Evolutionary conservation across 148 eudicot genomes (phyloP), one percentile per base, ranked within the genome.

Genomic region (Persicaria maculosa): DNA sequence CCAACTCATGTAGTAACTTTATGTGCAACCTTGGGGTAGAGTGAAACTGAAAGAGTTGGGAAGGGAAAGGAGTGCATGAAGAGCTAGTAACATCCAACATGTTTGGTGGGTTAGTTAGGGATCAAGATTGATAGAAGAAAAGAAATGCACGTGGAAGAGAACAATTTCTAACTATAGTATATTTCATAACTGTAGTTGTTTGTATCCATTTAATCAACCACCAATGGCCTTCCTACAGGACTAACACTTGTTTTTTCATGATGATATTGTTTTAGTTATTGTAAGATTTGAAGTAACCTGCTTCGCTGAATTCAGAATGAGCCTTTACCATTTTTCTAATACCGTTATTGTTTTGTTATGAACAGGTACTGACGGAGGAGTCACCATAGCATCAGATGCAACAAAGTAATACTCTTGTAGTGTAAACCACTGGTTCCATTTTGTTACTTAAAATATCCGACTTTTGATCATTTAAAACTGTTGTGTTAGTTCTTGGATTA

Each of bases 331-430:
- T 65, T 65, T 65, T 65, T 43, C 19, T 65, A 65, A 65, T 12
- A 17, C 20, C 14, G 17, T 65, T 36, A 40, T 65, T 65, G 19
- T 65, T 65, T 65, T 65, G 31, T 16, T 74, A 70, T 57, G 76
- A 85, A 77, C 71, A 95, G 97, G 96, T 81, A 86, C 83, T 57
- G 84, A 82, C 77, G 89, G 83, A 81, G 75, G 86, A 67, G 73
- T 79, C 47, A 72, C 87, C 52, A 78, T 88, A 71, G 84, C 91
- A 76, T 91, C 96, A 80, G 97, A 95, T 83, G 94, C 97, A 59
- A 95, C 99, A 81, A 92, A 92, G 99, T 95, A 95, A 43, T 14
- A 65, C 46, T 64, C 8, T 31, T 25, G 4, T 4, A 61, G 45
- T 40, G 9, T 40, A 12, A 14, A 40, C 1, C 40, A 12, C 9